Evolutionary conservation across 192 early-diverging fungal species (phyloP).

Genomic region (Dissophora ornata): DNA sequence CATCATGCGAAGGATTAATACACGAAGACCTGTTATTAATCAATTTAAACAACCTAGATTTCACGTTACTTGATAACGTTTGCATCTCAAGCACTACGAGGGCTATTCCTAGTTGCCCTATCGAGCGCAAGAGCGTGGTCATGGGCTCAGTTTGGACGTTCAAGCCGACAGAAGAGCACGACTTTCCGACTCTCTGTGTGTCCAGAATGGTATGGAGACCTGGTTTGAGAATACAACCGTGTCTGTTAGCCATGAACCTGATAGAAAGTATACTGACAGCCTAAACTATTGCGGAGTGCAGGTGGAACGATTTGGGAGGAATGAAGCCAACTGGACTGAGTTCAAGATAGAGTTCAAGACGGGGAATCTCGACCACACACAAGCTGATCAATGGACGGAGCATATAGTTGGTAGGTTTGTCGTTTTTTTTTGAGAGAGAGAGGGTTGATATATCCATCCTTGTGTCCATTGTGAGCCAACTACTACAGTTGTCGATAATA

Average conservation of each 20-base stretch:
- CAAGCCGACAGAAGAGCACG: constrained; percentile 66
- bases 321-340: constrained; percentile 85
- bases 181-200: constrained; percentile 76
- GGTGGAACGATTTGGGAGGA: constrained; percentile 88
- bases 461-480: no score
- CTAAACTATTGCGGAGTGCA: constrained; percentile 3
- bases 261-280: no score
- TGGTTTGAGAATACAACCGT: no score
- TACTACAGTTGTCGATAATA: no score
- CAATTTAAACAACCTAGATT: constrained; percentile 14
- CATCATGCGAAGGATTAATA: background rate
- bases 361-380: constrained; percentile 20
- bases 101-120: constrained; percentile 78
- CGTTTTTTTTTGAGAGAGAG: no score
- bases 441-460: no score
- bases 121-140: constrained; percentile 84
- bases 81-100: constrained; percentile 47
- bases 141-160: constrained; percentile 96
- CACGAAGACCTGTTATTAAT: no score
- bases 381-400: constrained; percentile 15
- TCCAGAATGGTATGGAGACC: constrained; percentile 72
- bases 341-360: constrained; percentile 64
- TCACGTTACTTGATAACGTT: constrained; percentile 24
- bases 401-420: background rate
- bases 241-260: no score